phyloP scores from a whole-genome alignment of 2,329 filamentous ascomycete genomes.

The Phoma herbarum region DNA sequence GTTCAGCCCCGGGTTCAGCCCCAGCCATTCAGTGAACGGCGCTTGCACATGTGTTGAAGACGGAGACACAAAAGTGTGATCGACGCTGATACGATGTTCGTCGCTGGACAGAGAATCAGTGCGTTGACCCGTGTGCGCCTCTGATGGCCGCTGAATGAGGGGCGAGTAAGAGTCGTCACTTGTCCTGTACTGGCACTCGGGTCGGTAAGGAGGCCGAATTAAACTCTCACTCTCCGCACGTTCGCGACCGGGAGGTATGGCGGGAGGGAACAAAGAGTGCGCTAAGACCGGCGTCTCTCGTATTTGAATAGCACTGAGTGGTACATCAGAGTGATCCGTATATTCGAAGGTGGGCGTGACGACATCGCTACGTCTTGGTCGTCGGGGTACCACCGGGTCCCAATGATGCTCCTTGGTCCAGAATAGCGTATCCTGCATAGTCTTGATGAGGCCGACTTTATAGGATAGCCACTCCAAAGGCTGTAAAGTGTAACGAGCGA shows the following conservation, averaged over 20 bases:
- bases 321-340: too few species aligned
- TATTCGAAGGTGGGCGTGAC: too few species aligned
- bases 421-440: constrained; percentile 36
- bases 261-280: too few species aligned
- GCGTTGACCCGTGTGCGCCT: constrained; percentile 17
- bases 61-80: too few species aligned
- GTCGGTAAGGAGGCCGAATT: not conserved
- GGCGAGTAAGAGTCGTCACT: constrained; percentile 20
- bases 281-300: too few species aligned
- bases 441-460: constrained; percentile 29
- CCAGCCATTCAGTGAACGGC: constrained; percentile 17
- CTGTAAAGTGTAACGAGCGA: constrained; percentile 24
- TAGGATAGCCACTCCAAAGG: constrained; percentile 26
- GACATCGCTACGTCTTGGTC: too few species aligned
- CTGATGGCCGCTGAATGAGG: constrained; percentile 22
- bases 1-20: constrained; percentile 11
- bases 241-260: too few species aligned
- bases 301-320: too few species aligned
- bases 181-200: not conserved
- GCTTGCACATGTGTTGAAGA: too few species aligned
- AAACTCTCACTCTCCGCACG: constrained; percentile 28
- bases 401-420: too few species aligned
- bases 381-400: too few species aligned
- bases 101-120: constrained; percentile 15
- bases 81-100: constrained; percentile 9